Conservation (phyloP, 768 basidiomycete genomes). For the Macrocybe gigantea region DNA sequence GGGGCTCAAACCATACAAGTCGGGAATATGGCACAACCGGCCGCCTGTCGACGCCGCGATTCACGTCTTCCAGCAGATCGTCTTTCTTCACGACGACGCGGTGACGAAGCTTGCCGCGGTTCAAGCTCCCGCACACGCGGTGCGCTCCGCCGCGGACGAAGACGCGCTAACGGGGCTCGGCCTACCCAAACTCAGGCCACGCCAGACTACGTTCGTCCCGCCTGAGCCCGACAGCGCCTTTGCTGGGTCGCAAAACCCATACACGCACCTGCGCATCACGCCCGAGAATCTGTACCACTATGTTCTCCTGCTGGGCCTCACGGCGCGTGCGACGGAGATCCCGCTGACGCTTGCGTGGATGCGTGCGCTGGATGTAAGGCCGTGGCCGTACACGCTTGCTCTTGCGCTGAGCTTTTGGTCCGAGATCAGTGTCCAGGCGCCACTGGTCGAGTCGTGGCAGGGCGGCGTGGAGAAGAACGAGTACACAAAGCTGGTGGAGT, state of each 20-base stretch:
- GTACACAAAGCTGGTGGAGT: slow-evolving; percentile 39
- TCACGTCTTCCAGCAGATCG: slow-evolving; percentile 45
- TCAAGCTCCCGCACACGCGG: slow-evolving; percentile 19
- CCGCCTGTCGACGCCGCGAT: slow-evolving; percentile 43
- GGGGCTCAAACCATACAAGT: slow-evolving; percentile 19
- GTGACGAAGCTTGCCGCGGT: slow-evolving; percentile 2
- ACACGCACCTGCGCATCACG: slow-evolving; percentile 34
- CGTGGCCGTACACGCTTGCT: slow-evolving; percentile 50
- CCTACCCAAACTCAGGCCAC: slow-evolving; percentile 5
- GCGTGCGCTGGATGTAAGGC: slow-evolving; percentile 48
- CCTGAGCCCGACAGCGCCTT: slow-evolving; percentile 18
- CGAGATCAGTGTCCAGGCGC: slow-evolving; percentile 60
- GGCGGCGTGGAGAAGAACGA: slow-evolving; percentile 28
- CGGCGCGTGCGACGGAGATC: slow-evolving; percentile 49
- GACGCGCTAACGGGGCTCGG: slow-evolving; percentile 10
- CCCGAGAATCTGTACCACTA: slow-evolving; percentile 51
- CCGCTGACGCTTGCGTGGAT: slow-evolving; percentile 72
- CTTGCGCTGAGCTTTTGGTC: slow-evolving; percentile 65
- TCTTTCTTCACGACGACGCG: slow-evolving; percentile 43
- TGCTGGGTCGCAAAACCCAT: slow-evolving; percentile 10
- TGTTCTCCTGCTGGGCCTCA: slow-evolving; percentile 53
- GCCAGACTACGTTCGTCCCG: slow-evolving; percentile 15
- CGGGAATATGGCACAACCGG: slow-evolving; percentile 39
- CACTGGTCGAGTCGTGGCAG: slow-evolving; percentile 45
- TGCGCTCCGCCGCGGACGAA: slow-evolving; percentile 19